Evolutionary conservation across 2,329 filamentous ascomycete species (phyloP), one percentile per base, ranked within the genome.

Genomic region (Fusarium sp.): DNA sequence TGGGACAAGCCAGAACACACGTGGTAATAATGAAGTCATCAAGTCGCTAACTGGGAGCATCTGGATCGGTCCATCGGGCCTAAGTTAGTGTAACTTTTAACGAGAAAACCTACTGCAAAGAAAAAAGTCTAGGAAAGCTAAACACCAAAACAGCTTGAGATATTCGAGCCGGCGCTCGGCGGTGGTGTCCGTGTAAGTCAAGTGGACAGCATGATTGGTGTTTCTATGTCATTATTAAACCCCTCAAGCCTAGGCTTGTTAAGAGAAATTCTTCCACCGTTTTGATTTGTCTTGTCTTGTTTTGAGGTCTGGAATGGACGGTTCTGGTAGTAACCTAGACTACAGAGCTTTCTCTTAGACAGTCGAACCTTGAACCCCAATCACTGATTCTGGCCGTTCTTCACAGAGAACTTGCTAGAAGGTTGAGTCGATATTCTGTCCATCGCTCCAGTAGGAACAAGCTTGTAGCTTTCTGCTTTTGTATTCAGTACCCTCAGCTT

Each of bases 21-120:
- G 31, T 64, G 57, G 46, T 57, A 65, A 65, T 54, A 15, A 62
- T 58, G 57, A 55, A 58, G 57, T 72, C 59, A 65, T 54, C 36
- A 13, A 40, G 30, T 63, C 47, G 37, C 38, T 34, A 18, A 20
- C 26, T 49, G 53, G 67, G 23, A 31, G 42, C 15, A 54, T 54
- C 60, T 57, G 16, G 56, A 26, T 65, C 42, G 28, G 47, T 23
- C 47, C 23, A 41, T 20, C 38, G 20, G 23, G 18, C 33, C 36
- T 18, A 36, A 37, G 33, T 45, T 40, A 31, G 38, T 49, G 49
- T 45, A 15, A 30, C 16, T 41, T 53, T 46, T 23, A 33, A 33
- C 16, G 16, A 45, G 42, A 31, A 18, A 18, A 30, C 26, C 30
- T 18, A 23, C 23, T 23, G 23, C 23, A 6, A 30, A 45, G 30